These are phyloP conservation scores for Dendrobium officinale DNA, from an alignment of 106 monocot species.

Conservation along the genomic window DNA sequence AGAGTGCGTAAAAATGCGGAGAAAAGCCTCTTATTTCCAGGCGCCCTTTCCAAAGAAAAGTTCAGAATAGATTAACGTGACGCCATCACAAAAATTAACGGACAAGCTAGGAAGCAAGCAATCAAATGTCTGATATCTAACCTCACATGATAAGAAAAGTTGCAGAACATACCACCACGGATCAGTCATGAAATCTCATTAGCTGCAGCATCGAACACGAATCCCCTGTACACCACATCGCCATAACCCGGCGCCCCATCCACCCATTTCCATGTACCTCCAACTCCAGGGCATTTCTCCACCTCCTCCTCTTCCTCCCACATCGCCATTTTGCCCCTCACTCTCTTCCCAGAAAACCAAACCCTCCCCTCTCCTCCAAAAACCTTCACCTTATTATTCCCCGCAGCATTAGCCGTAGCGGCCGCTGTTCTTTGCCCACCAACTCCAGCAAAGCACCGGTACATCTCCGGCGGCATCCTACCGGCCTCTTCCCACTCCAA, in stretches of 20 bases:
- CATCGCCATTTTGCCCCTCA: constrained; percentile 78
- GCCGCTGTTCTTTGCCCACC: not conserved
- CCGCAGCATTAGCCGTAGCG: constrained; percentile 14
- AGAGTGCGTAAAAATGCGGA: not conserved
- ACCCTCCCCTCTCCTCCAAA: constrained; percentile 94
- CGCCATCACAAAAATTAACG: not conserved
- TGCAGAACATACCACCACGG: not conserved
- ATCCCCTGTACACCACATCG: constrained; percentile 79
- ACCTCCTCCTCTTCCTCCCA: constrained; percentile 67
- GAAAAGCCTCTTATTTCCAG: not conserved
- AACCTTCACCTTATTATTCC: constrained; percentile 91
- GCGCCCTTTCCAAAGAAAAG: not conserved
- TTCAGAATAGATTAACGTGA: not conserved
- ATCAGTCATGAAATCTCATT: constrained; percentile 45
- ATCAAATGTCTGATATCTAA: not conserved
- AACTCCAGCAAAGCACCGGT: constrained; percentile 53
- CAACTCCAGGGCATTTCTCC: constrained; percentile 18
- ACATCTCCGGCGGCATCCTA: constrained; percentile 84
- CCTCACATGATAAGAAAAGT: not conserved
- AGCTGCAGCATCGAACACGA: constrained; percentile 64
- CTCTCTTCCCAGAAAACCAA: constrained; percentile 93
- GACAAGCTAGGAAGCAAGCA: not conserved
- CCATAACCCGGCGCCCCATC: constrained; percentile 68
- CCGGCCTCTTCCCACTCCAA: constrained; percentile 96
- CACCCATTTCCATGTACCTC: constrained; percentile 75